Percentiles rank a stretch among this genome's conserved stretches.
Evolutionary conservation across 257 asterid species (phyloP).

Genomic region (Gentiana dahurica): DNA sequence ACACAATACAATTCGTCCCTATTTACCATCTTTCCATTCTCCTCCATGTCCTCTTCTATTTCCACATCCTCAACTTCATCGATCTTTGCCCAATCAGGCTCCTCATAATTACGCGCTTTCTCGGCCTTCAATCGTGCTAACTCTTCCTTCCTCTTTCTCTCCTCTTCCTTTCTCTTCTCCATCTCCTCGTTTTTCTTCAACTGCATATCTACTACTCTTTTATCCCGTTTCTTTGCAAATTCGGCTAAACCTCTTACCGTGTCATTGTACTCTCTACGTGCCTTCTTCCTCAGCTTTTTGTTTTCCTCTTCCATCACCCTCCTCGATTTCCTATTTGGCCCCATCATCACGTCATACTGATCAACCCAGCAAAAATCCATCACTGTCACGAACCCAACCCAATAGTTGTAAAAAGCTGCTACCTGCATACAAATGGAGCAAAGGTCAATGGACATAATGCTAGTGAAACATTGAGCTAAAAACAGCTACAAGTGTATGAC

Average conservation of each 20-base stretch:
- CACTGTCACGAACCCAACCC: conserved; percentile 64
- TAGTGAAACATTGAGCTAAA: too few relatives aligned
- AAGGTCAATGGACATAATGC: not conserved
- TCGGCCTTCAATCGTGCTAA: conserved; percentile 78
- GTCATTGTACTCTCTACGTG: conserved; percentile 74
- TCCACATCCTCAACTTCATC: conserved; percentile 63
- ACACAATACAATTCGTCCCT: conserved; percentile 64
- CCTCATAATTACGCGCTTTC: conserved; percentile 59
- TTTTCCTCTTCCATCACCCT: conserved; percentile 92
- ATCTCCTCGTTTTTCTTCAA: conserved; percentile 72
- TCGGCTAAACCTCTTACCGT: conserved; percentile 85
- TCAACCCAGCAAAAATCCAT: conserved; percentile 93
- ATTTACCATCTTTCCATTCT: conserved; percentile 23
- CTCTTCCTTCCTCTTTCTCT: conserved; percentile 65
- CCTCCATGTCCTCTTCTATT: conserved; percentile 38
- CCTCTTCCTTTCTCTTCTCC: conserved; percentile 73
- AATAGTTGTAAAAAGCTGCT: conserved; percentile 79
- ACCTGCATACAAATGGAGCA: conserved; percentile 41
- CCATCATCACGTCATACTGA: conserved; percentile 77
- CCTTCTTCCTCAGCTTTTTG: conserved; percentile 84
- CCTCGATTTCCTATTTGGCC: conserved; percentile 71
- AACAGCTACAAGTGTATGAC: too few relatives aligned
- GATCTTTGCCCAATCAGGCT: conserved; percentile 75
- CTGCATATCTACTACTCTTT: conserved; percentile 91
- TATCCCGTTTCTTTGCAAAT: conserved; percentile 92